A percentile compares a stretch with the other conserved stretches of the same genome.
Evolutionary conservation across 441 rosid species (phyloP).

Genomic region (Biscutella auriculata): DNA sequence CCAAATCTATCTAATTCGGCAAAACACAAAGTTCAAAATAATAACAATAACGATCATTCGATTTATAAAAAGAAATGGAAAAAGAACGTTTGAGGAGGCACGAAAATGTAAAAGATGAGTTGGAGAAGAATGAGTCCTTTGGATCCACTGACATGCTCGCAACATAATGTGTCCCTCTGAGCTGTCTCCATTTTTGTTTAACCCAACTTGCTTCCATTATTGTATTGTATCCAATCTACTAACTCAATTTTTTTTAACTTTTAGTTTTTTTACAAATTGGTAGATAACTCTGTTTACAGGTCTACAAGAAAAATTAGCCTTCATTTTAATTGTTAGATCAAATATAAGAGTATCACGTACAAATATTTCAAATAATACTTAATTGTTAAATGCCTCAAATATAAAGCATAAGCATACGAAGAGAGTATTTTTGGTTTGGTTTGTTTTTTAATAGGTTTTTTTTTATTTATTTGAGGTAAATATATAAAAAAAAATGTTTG

Average conservation of each 20-base stretch:
- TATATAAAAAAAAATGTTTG: no score
- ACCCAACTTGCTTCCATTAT: slow-evolving; percentile 21
- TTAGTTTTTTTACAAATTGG: no score
- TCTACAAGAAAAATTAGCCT: not conserved
- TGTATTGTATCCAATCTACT: slow-evolving; percentile 1
- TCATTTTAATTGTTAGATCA: not conserved
- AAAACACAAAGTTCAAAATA: no score
- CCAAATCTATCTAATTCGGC: no score
- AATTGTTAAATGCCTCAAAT: not conserved
- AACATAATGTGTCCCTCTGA: slow-evolving; percentile 20
- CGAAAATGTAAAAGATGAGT: slow-evolving; percentile 16
- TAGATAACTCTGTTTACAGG: not conserved
- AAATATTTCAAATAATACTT: not conserved
- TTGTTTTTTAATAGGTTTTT: no score
- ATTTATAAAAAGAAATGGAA: no score
- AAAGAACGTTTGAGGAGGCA: not conserved
- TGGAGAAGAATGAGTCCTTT: slow-evolving; percentile 14
- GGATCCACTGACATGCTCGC: slow-evolving; percentile 23
- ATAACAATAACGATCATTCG: no score
- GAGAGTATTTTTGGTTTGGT: no score
- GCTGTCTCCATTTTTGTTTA: slow-evolving; percentile 3
- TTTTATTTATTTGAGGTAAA: not conserved
- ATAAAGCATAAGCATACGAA: no score
- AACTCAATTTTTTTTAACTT: no score
- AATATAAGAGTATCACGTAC: no score